Base-by-base conservation (phyloP, 2,329 filamentous ascomycete species). In the Tolypocladium sp. region DNA sequence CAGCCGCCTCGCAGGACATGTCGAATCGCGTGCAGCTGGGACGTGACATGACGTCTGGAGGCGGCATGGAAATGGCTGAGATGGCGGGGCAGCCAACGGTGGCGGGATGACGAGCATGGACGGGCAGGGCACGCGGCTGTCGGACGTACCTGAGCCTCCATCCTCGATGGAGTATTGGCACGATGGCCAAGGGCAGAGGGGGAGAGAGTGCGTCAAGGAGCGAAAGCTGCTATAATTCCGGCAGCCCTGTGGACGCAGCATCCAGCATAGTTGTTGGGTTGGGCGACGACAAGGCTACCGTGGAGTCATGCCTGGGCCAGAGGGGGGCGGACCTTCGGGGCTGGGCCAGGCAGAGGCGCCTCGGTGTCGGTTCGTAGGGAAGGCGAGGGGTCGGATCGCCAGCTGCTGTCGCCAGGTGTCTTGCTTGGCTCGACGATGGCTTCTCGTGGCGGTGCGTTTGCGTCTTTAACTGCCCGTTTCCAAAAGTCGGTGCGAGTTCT, bases 141-240 rank as follows among this genome's bases (percentile, higher is more conserved):
- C 40, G 55, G 60, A 70, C 73, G 63, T 71, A 79, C 77, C 76
- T 79, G 77, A 72, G 74, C 76, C 70, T 79, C 77, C 77, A 79
- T 79, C 63, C 68, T 77, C 40, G 42, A 58, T 57, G 57, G 49
- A 61, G 52, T 55, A 51, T 57, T 33, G 58, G 55, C 62, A 60
- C 59, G 57, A 44, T 49, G 60, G 57, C 58, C 57, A 61, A 61
- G 59, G 59, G 61, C 44, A 58, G 57, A 54, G 52, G 55, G 33
- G 15, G 25, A 30, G 51, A 22, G 55, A 53, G 60, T 62, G 56
- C 54, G 54, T 62, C 61, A 61, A 62, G 60, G 46, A 63, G 66
- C 61, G 58, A 66, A 70, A 66, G 74, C 74, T 76, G 75, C 75
- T 77, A 77, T 74, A 72, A 73, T 65, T 69, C 70, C 63, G 72